These are phyloP conservation scores for Globomyces pollinis-pini DNA, from an alignment of 192 early-diverging fungal species.

Conservation along the genomic window DNA sequence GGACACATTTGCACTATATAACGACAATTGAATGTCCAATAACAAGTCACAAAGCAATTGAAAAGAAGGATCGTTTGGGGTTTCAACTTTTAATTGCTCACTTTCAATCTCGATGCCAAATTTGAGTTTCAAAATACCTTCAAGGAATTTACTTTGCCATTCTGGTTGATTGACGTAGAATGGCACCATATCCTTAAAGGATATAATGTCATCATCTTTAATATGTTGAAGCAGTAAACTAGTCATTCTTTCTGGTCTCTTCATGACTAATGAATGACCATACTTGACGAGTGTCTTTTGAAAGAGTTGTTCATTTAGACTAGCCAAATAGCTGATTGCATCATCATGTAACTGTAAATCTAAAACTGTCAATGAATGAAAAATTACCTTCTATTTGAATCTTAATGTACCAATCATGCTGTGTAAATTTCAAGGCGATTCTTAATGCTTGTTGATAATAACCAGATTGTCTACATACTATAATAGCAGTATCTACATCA, in stretches of 20 bases:
- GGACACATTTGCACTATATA: too few species aligned
- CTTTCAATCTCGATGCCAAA: conserved; percentile 44
- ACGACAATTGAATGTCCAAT: conserved; percentile 79
- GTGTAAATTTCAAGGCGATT: conserved; percentile 72
- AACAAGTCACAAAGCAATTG: conserved; percentile 85
- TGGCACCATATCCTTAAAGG: conserved; percentile 34
- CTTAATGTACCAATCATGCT: conserved; percentile 77
- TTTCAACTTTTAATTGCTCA: background rate
- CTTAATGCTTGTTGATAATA: conserved; percentile 89
- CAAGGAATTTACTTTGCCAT: conserved; percentile 75
- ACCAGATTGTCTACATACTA: conserved; percentile 83
- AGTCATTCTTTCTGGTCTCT: conserved; percentile 41
- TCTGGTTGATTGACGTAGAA: conserved; percentile 79
- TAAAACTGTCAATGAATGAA: too few species aligned
- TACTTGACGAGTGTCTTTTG: conserved; percentile 25
- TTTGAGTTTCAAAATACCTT: conserved; percentile 70
- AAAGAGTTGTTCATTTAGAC: conserved; percentile 20
- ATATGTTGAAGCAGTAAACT: conserved; percentile 37
- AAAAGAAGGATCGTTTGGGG: conserved; percentile 33
- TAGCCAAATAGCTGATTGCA: conserved; percentile 67
- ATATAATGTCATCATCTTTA: conserved; percentile 8
- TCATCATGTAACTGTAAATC: conserved; percentile 73
- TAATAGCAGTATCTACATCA: conserved; percentile 91
- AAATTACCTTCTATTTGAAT: conserved; percentile 87
- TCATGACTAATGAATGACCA: conserved; percentile 35